Percentiles rank a stretch among this genome's conserved stretches.
phyloP scores from a whole-genome alignment of 345 rosid genomes.

The Syzygium aromaticum region DNA sequence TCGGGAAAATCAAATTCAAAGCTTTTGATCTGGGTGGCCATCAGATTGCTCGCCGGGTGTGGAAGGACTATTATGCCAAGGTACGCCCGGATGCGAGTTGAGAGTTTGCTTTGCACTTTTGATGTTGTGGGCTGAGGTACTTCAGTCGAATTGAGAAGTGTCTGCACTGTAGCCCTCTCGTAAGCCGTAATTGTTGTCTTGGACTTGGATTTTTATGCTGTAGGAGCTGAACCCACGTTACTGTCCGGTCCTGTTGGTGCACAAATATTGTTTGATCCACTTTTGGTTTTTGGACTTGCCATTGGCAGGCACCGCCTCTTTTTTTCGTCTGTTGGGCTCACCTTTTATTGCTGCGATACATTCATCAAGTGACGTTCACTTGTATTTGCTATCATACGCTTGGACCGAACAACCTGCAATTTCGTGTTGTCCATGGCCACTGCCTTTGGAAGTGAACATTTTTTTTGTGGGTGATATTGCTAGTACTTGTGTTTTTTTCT shows the following conservation, averaged over 20 bases:
- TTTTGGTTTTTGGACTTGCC: neutral
- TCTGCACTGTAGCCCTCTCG: neutral
- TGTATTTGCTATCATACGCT: neutral
- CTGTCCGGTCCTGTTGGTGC: neutral
- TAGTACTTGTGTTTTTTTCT: neutral
- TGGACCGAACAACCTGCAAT: neutral
- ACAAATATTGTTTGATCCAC: neutral
- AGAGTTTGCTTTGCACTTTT: neutral
- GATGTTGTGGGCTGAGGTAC: neutral
- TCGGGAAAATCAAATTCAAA: constrained; percentile 85
- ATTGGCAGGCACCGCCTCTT: neutral
- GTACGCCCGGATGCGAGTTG: constrained; percentile 1
- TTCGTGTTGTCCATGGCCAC: neutral
- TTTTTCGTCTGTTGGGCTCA: neutral
- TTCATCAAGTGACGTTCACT: neutral
- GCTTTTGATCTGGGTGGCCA: constrained; percentile 93
- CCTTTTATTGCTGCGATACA: neutral
- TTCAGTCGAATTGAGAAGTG: neutral
- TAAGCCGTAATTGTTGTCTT: neutral
- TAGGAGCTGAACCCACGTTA: neutral
- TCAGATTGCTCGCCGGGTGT: constrained; percentile 87
- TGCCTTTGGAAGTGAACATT: neutral
- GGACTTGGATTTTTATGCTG: neutral
- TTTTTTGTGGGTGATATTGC: neutral
- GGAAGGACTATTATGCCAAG: constrained; percentile 96